Conservation (phyloP, 2,329 filamentous ascomycete genomes). For the Rosellinia necatrix region DNA sequence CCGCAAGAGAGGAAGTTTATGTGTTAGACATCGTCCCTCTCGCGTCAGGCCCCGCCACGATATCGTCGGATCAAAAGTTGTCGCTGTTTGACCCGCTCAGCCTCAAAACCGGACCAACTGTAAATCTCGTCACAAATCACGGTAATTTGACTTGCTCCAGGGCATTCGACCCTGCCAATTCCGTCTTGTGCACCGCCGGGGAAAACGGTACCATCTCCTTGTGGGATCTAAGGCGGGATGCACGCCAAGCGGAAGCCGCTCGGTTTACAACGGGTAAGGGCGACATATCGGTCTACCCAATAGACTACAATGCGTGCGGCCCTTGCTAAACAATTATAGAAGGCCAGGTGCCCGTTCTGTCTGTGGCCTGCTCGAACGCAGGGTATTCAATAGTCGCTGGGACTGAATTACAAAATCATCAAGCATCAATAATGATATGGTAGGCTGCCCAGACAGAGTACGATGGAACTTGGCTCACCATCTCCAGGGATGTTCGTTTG, state of each 20-base stretch:
- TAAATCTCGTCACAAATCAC: slow-evolving; percentile 51
- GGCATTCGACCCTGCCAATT: slow-evolving; percentile 55
- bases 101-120: slow-evolving; percentile 51
- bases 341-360: slow-evolving; percentile 60
- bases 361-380: slow-evolving; percentile 63
- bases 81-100: slow-evolving; percentile 65
- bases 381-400: slow-evolving; percentile 70
- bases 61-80: slow-evolving; percentile 73
- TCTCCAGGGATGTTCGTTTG: slow-evolving; percentile 61
- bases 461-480: slow-evolving; percentile 16
- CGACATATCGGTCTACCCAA: neutral
- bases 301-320: neutral
- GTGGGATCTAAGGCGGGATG: slow-evolving; percentile 65
- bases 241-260: slow-evolving; percentile 46
- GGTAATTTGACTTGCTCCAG: slow-evolving; percentile 67
- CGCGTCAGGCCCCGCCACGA: slow-evolving; percentile 59
- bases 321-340: slow-evolving; percentile 42
- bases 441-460: slow-evolving; percentile 39
- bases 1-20: slow-evolving; percentile 53
- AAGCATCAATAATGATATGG: slow-evolving; percentile 66
- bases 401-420: slow-evolving; percentile 70
- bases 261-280: slow-evolving; percentile 51
- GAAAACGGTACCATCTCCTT: slow-evolving; percentile 70
- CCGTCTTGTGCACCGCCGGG: slow-evolving; percentile 69
- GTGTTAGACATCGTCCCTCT: slow-evolving; percentile 63